Evolutionary conservation across 306 rosid genomes (phyloP), one percentile per base, ranked within the genome.

Genomic region (Quercus alba): DNA sequence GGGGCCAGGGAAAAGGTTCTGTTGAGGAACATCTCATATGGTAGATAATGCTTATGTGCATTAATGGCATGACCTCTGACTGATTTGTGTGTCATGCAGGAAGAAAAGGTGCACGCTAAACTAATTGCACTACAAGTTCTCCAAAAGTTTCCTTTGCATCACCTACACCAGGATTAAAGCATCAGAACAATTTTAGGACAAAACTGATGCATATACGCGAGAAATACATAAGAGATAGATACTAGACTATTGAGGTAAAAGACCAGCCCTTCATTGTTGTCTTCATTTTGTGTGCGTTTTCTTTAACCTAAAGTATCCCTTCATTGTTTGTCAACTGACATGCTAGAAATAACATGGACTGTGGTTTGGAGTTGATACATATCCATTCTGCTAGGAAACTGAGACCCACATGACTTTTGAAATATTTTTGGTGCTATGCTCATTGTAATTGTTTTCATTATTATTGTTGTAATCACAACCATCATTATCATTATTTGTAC

Each of bases 11-110:
- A 62, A 18, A 26, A 25, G 11, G 52, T 46, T 46, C 14, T 46
- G 52, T 63, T 63, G 49, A 30, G 51, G 21, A 17, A 66, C 19
- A 1, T 66, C 72, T 0, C 49, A 66, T 30, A 66, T 18, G 21
- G 13, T 33, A 66, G 14, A 66, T 66, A 66, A 66, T 33, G 49
- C 49, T 18, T 0, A 1, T 17, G 46, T 66, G 20, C 25, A 35
- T 33, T 18, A 19, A 3, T 33, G 35, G 13, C 8, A 67, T 33
- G 72, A 67, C 17, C 51, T 18, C 26, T 66, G 15, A 2, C 63
- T 20, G 84, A 35, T 28, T 30, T 51, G 28, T 10, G 17, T 75
- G 56, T 75, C 72, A 56, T 30, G 66, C 80, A 75, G 84, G 80
- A 75, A 75, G 28, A 75, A 57, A 20, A 66, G 51, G 52, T 49